These are phyloP conservation scores for Phytophthora fragariae DNA, from an alignment of 352 stramenopile genomes.

Conservation along the genomic window DNA sequence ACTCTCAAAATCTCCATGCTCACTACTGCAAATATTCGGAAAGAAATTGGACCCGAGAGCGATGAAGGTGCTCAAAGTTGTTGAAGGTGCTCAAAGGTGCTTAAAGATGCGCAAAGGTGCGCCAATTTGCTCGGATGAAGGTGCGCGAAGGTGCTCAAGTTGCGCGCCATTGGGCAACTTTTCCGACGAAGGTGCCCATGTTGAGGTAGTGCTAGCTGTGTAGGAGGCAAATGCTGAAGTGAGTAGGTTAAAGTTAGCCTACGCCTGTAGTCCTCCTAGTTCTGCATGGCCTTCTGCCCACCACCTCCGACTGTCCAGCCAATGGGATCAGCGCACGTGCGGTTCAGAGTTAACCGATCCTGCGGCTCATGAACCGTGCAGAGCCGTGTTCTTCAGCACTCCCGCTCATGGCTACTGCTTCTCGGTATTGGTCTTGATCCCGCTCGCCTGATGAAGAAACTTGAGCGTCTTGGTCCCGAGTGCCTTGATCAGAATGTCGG, in stretches of 20 bases:
- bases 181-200: neutral
- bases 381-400: conserved; percentile 13
- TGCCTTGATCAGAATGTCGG: conserved; percentile 3
- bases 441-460: conserved; percentile 1
- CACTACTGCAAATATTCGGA: too few species aligned
- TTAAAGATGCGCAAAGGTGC: too few species aligned
- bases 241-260: neutral
- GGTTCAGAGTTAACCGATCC: too few species aligned
- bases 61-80: too few species aligned
- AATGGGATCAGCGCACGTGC: too few species aligned
- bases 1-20: too few species aligned
- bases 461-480: conserved; percentile 11
- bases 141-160: neutral
- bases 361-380: too few species aligned
- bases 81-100: too few species aligned
- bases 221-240: neutral
- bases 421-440: neutral
- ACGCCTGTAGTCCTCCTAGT: neutral
- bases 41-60: too few species aligned
- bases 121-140: too few species aligned
- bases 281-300: neutral
- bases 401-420: conserved; percentile 12
- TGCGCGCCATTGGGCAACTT: neutral
- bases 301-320: neutral
- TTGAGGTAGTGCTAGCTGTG: neutral